A percentile compares a stretch with the other conserved stretches of the same genome.
Conservation (phyloP, 2,329 filamentous ascomycete genomes). For the Juglanconis sp. region DNA sequence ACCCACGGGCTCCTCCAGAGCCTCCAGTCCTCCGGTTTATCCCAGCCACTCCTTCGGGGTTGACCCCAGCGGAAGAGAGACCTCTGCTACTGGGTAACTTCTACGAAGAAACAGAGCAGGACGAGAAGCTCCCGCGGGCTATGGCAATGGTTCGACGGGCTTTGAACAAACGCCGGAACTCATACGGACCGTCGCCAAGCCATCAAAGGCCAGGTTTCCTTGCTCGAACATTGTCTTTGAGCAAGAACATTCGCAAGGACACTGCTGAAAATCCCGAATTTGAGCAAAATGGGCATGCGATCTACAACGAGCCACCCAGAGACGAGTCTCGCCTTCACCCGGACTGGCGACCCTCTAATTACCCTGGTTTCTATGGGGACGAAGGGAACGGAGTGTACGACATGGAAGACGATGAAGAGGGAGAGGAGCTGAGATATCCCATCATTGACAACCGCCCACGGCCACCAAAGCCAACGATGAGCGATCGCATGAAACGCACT, state of each 20-base stretch:
- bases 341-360: constrained; percentile 57
- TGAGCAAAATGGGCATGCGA: constrained; percentile 28
- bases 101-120: constrained; percentile 41
- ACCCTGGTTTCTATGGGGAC: constrained; percentile 30
- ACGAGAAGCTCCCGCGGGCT: constrained; percentile 42
- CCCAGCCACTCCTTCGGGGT: constrained; percentile 59
- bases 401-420: constrained; percentile 28
- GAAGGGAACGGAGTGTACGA: constrained; percentile 27
- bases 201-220: constrained; percentile 40
- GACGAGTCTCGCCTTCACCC: constrained; percentile 58
- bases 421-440: constrained; percentile 24
- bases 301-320: constrained; percentile 42
- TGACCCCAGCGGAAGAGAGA: constrained; percentile 53
- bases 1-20: constrained; percentile 57
- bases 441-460: constrained; percentile 44
- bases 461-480: constrained; percentile 46
- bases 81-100: constrained; percentile 52
- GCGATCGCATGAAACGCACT: constrained; percentile 52
- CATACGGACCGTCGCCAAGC: constrained; percentile 38
- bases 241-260: constrained; percentile 36
- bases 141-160: constrained; percentile 53
- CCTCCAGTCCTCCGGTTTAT: constrained; percentile 57
- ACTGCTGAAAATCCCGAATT: constrained; percentile 24
- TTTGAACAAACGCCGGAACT: constrained; percentile 47
- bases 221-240: constrained; percentile 51